Percentiles rank a stretch among this genome's conserved stretches.
Conservation (phyloP, 169 alveolate species). For the Plasmodium relictum region DNA sequence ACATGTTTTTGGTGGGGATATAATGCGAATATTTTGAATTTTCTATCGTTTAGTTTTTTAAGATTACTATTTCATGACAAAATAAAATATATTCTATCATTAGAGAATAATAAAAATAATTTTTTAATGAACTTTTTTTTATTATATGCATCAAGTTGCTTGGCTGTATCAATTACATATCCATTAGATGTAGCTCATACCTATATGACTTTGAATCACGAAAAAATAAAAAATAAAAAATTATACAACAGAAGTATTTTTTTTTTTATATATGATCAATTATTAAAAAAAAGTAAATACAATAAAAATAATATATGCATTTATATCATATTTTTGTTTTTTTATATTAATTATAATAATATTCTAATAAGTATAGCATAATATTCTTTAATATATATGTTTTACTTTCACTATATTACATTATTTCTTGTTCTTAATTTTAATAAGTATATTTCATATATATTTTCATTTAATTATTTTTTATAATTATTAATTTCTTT, state of each 20-base stretch:
- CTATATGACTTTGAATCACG: constrained; percentile 60
- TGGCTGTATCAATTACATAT: constrained; percentile 43
- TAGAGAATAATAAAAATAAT: constrained; percentile 21
- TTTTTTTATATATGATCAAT: constrained; percentile 39
- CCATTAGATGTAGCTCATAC: constrained; percentile 49
- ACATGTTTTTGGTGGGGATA: constrained; percentile 77
- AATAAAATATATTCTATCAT: constrained; percentile 40
- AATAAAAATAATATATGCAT: background rate
- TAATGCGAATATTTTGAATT: constrained; percentile 52
- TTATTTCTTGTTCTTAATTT: too few species aligned
- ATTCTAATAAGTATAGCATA: background rate
- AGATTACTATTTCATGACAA: constrained; percentile 60
- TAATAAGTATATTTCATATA: background rate
- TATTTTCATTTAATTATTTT: background rate
- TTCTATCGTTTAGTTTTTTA: constrained; percentile 61
- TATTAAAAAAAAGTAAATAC: constrained; percentile 48
- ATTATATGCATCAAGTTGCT: constrained; percentile 58
- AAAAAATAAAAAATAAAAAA: constrained; percentile 44
- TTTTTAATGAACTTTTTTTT: constrained; percentile 33
- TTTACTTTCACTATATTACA: background rate
- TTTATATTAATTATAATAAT: too few species aligned
- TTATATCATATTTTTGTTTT: too few species aligned
- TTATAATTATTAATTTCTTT: background rate
- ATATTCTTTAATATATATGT: background rate
- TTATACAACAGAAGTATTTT: constrained; percentile 24